phyloP scores from a whole-genome alignment of 2,329 filamentous ascomycete genomes.

The Raffaelea ambrosiae region DNA sequence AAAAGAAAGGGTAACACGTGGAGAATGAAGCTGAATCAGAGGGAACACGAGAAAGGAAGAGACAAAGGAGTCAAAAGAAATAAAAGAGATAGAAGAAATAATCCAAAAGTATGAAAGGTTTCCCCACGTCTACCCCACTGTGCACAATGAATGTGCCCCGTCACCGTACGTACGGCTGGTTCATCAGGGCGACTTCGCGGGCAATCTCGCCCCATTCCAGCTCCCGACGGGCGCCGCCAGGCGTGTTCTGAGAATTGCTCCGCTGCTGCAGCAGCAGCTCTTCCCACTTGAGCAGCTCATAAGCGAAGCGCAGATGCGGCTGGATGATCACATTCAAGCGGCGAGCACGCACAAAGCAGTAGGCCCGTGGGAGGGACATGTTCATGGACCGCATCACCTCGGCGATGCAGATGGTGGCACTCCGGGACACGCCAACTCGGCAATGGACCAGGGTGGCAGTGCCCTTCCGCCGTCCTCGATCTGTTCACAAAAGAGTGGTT shows the following conservation, averaged over 20 bases:
- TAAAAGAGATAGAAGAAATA: not conserved
- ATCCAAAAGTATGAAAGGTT: not conserved
- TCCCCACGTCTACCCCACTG: no score
- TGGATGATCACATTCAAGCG: conserved; percentile 97
- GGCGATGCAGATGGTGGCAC: conserved; percentile 97
- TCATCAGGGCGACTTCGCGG: conserved; percentile 90
- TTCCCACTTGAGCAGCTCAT: conserved; percentile 95
- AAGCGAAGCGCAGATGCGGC: conserved; percentile 87
- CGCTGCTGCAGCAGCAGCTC: conserved; percentile 53
- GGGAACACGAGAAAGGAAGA: not conserved
- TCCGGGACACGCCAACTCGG: conserved; percentile 88
- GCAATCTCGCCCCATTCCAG: conserved; percentile 87
- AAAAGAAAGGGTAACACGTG: not conserved
- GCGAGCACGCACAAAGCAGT: conserved; percentile 90
- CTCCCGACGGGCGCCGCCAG: conserved; percentile 53
- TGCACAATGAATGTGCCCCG: not conserved
- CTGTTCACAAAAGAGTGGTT: conserved; percentile 40
- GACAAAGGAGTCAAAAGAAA: not conserved
- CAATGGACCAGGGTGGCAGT: conserved; percentile 92
- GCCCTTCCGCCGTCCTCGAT: conserved; percentile 65
- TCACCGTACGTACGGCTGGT: conserved; percentile 77
- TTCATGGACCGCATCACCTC: conserved; percentile 82
- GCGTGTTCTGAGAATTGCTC: not conserved
- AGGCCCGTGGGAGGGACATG: conserved; percentile 82
- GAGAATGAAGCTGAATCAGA: not conserved